Conservation (phyloP, 192 early-diverging fungal species). For the Backusella tarrabulga region DNA sequence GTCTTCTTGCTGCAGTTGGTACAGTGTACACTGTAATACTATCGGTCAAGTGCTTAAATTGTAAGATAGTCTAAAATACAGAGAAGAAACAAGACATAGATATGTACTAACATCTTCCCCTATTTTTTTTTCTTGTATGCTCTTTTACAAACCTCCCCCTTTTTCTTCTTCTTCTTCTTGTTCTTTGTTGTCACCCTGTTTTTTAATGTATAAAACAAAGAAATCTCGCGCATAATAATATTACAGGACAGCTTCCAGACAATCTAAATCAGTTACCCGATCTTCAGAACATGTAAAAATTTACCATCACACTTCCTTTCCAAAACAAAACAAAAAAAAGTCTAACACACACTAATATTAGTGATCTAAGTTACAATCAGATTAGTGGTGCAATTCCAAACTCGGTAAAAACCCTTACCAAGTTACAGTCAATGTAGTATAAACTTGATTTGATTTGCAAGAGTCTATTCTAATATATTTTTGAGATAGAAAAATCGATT, state of each 20-base stretch:
- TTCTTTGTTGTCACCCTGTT: not conserved
- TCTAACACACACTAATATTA: not conserved
- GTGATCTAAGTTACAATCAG: too few relatives aligned
- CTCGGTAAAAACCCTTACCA: too few relatives aligned
- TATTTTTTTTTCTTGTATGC: not conserved
- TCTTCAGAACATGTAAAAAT: constrained; percentile 21
- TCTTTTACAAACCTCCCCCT: not conserved
- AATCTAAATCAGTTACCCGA: constrained; percentile 23
- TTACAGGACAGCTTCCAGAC: constrained; percentile 27
- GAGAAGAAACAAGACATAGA: not conserved
- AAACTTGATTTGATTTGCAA: too few relatives aligned
- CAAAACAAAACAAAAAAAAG: not conserved
- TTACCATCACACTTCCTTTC: not conserved
- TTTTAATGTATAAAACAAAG: constrained; percentile 14
- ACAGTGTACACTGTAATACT: constrained; percentile 24
- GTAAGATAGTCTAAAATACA: constrained; percentile 14
- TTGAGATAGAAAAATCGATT: not conserved
- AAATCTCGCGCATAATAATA: constrained; percentile 26
- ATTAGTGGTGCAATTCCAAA: too few relatives aligned
- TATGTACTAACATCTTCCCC: not conserved
- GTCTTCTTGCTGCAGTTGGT: constrained; percentile 34
- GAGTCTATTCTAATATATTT: not conserved
- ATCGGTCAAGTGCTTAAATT: constrained; percentile 27
- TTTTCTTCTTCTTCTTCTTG: not conserved
- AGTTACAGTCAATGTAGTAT: too few relatives aligned